A percentile compares a stretch with the other conserved stretches of the same genome.
Conservation (phyloP, 2,329 filamentous ascomycete species). For the Phialemonium atrogriseum region DNA sequence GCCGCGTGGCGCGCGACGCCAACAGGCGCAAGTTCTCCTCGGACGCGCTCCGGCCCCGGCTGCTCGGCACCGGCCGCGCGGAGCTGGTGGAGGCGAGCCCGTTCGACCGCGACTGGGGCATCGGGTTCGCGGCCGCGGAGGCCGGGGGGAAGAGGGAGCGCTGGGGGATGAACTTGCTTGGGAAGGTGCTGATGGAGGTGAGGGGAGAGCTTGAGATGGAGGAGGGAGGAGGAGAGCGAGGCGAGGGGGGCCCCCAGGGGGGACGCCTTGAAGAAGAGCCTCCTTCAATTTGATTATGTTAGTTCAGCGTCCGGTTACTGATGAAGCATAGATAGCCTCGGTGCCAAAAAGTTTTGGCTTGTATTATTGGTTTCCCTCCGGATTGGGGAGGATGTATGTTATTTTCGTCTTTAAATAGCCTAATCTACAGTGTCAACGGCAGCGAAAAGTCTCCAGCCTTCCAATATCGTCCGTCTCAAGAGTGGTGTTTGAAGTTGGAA, state of each 20-base stretch:
- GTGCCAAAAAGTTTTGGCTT: neutral
- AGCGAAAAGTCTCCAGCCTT: neutral
- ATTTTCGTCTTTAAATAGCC: neutral
- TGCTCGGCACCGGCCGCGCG: constrained; percentile 50
- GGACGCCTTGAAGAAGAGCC: no score
- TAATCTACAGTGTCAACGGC: neutral
- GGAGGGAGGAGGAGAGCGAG: constrained; percentile 21
- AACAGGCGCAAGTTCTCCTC: constrained; percentile 52
- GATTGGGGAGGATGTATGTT: neutral
- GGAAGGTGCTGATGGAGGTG: constrained; percentile 51
- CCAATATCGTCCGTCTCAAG: constrained; percentile 4
- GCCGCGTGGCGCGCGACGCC: constrained; percentile 46
- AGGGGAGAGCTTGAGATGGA: constrained; percentile 41
- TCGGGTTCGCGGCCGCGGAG: constrained; percentile 47
- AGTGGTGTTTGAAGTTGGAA: constrained; percentile 13
- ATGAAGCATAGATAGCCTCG: no score
- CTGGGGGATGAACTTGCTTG: constrained; percentile 60
- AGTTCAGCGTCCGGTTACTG: no score
- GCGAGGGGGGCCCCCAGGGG: neutral
- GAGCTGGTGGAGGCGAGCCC: constrained; percentile 57
- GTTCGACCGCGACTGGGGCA: constrained; percentile 56
- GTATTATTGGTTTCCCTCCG: neutral
- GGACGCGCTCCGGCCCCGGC: constrained; percentile 13
- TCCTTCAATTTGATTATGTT: no score
- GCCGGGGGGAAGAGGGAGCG: constrained; percentile 35